A percentile compares a stretch with the other conserved stretches of the same genome.
Evolutionary conservation across 306 rosid genomes (phyloP).

Genomic region (Adenanthera pavonina): DNA sequence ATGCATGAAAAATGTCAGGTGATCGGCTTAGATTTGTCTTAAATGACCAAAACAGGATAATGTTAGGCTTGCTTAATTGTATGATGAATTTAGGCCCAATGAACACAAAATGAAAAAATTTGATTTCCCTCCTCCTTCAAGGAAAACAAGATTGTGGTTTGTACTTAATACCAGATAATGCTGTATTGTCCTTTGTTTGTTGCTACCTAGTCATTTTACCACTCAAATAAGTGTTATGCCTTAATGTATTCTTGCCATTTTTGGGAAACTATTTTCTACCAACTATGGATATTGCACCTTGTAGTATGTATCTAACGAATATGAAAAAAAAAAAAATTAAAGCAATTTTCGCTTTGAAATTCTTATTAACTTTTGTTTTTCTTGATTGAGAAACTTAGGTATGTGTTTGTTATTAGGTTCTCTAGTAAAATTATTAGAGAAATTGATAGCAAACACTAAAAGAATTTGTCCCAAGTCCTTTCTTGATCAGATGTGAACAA

Average conservation of each 20-base stretch:
- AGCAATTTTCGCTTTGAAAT: not conserved
- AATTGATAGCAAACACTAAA: not conserved
- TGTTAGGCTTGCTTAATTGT: conserved; percentile 11
- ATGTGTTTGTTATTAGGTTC: not conserved
- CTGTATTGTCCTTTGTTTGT: not conserved
- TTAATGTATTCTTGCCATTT: not conserved
- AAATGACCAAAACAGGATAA: not conserved
- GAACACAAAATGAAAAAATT: not conserved
- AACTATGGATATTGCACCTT: not conserved
- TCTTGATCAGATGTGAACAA: not conserved
- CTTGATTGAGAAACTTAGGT: too few species aligned
- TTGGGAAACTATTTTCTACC: not conserved
- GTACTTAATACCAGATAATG: not conserved
- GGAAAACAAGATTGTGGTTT: not conserved
- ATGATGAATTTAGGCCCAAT: not conserved
- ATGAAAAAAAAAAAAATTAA: not conserved
- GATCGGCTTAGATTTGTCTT: not conserved
- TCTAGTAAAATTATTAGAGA: not conserved
- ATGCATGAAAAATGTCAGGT: not conserved
- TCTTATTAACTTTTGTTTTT: not conserved
- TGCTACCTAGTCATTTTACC: not conserved
- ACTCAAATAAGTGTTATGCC: conserved; percentile 1
- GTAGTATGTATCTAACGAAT: not conserved
- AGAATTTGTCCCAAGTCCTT: not conserved
- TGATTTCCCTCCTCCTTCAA: not conserved